phyloP scores from a whole-genome alignment of 495 filamentous ascomycete genomes.

The Neurospora sp. region DNA sequence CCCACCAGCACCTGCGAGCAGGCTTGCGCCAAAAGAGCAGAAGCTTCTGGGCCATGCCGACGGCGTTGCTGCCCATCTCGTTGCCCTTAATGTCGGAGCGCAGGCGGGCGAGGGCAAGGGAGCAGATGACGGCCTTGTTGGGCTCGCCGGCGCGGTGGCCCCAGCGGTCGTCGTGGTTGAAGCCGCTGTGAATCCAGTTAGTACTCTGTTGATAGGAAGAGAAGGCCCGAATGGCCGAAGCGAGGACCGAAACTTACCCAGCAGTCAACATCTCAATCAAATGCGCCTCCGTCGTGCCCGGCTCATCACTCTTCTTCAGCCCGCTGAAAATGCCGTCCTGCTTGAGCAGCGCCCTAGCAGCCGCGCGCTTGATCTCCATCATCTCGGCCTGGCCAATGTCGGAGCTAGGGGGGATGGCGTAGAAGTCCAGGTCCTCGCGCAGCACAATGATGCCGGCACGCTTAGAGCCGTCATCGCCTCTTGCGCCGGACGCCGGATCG shows the following conservation, averaged over 20 bases:
- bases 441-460: constrained; percentile 96
- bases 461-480: constrained; percentile 43
- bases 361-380: constrained; percentile 94
- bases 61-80: constrained; percentile 64
- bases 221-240: neutral
- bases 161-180: constrained; percentile 91
- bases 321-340: constrained; percentile 97
- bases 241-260: constrained; percentile 49
- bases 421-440: constrained; percentile 94
- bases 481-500: constrained; percentile 26
- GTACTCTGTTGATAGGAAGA: neutral
- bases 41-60: constrained; percentile 98
- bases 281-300: constrained; percentile 95
- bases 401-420: constrained; percentile 79
- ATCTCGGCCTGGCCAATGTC: constrained; percentile 84
- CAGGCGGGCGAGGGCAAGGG: constrained; percentile 82
- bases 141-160: constrained; percentile 93
- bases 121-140: constrained; percentile 97
- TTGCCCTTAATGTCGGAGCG: constrained; percentile 83
- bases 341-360: constrained; percentile 70
- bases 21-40: constrained; percentile 98
- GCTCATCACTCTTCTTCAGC: constrained; percentile 85
- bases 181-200: constrained; percentile 50
- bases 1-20: constrained; percentile 96
- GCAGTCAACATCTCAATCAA: constrained; percentile 99